Conservation (phyloP, 2,329 filamentous ascomycete genomes). For the Gaeumannomyces tritici region DNA sequence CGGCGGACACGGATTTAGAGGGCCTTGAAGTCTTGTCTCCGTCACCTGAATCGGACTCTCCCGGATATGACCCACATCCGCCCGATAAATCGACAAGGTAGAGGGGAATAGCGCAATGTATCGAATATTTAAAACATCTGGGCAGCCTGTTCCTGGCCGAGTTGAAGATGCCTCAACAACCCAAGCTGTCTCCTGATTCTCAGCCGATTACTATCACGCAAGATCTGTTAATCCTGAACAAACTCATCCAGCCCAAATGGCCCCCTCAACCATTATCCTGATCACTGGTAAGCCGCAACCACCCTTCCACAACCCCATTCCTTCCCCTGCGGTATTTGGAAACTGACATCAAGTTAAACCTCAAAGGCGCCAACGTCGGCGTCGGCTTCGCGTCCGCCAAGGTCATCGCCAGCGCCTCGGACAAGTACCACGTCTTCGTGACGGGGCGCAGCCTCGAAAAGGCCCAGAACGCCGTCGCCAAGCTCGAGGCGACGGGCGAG, state of each 20-base stretch:
- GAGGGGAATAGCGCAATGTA: no score
- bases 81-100: no score
- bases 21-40: no score
- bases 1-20: no score
- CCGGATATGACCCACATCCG: no score
- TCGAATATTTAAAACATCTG: no score
- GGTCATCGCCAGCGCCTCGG: constrained; percentile 23
- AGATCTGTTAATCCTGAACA: neutral
- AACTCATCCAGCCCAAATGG: neutral
- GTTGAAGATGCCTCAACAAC: no score
- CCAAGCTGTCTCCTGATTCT: no score
- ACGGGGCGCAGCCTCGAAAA: constrained; percentile 24
- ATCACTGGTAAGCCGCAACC: neutral
- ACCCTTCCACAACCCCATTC: neutral
- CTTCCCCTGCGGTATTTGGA: neutral
- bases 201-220: neutral
- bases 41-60: no score
- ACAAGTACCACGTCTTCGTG: constrained; percentile 28
- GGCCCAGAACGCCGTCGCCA: constrained; percentile 21
- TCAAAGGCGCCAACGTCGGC: constrained; percentile 31
- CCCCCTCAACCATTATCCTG: constrained; percentile 1
- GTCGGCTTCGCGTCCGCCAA: constrained; percentile 30
- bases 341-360: neutral
- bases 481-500: constrained; percentile 10
- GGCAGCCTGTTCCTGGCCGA: no score